Evolutionary conservation across 208 protist genomes (phyloP).

Genomic region (Tritrichomonas musculus): DNA sequence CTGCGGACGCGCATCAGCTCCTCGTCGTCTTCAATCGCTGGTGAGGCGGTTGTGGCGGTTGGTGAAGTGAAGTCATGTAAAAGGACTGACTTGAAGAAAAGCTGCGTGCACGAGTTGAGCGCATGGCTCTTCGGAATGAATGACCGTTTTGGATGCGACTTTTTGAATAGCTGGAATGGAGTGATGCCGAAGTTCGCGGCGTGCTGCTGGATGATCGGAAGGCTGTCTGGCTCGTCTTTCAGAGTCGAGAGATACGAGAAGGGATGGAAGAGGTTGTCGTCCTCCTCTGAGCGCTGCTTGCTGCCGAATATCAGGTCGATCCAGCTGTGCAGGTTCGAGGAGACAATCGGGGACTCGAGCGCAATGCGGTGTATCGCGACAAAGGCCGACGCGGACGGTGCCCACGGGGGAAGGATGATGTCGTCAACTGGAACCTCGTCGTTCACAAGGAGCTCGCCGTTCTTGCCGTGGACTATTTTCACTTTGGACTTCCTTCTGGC

Average conservation of each 20-base stretch:
- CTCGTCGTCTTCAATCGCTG: background rate
- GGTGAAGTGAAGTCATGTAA: too few relatives aligned
- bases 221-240: background rate
- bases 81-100: background rate
- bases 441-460: too few relatives aligned
- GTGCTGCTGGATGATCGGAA: background rate
- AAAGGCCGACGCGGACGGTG: slow-evolving; percentile 39
- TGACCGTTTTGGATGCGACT: background rate
- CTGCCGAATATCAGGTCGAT: slow-evolving; percentile 92
- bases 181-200: background rate
- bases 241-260: background rate
- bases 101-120: background rate
- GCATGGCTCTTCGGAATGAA: background rate
- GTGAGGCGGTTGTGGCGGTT: too few relatives aligned
- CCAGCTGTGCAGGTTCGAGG: slow-evolving; percentile 76
- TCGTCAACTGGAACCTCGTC: background rate
- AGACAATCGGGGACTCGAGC: slow-evolving; percentile 61
- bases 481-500: too few relatives aligned
- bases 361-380: slow-evolving; percentile 46
- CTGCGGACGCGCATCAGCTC: too few relatives aligned
- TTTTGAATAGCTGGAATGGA: background rate
- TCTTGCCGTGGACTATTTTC: too few relatives aligned
- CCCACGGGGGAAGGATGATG: slow-evolving; percentile 50
- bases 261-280: background rate
- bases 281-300: background rate